Base-by-base conservation (phyloP, 108 stramenopile genomes). In the Asterionellopsis glacialis region DNA sequence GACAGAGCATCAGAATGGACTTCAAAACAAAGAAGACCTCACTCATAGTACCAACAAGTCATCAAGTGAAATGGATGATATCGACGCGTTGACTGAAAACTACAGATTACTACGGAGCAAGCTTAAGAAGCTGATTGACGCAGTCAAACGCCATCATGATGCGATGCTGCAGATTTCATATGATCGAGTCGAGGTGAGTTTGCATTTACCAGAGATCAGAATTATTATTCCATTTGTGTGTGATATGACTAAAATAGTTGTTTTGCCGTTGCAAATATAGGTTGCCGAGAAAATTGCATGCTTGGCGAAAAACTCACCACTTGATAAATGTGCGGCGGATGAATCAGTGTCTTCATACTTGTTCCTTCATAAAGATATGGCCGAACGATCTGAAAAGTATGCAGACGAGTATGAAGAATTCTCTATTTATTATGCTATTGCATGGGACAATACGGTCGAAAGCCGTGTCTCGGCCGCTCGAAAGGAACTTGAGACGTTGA, bases 371-470 rank as follows among this genome's bases (percentile, higher is more conserved):
- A 63, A 74, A 26, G 45, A 19, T 5, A 45, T 77, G 27, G 55
- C 69, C 0, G 54, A 41, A 42, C 85, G 82, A 62, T 54, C 55
- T 14, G 76, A 75, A 45, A 52, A 68, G 52, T 91, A 91, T 48
- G 59, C 67, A 5, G 53, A 65, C 24, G 85, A 85, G 60, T 91
- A 80, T 48, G 60, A 61, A 11, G 77, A 91, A 51, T 83, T 82
- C 62, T 77, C 87, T n/a, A 57, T 91, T 23, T 75, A 79, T 38
- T 91, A 91, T 59, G 85, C 73, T 11, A 45, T 73, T 10, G 86
- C 87, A 54, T 91, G 90, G 90, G 83, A 91, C 51, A 84, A 83
- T 52, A 75, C 83, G 12, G 65, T 91, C 1, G 70, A 71, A 40
- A 79, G 73, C 9, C 73, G 90, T 25, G 72, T 87, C 18, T 50